These are phyloP conservation scores for Musa troglodytarum DNA, from an alignment of 176 grass and related monocot genomes.

Conservation along the genomic window DNA sequence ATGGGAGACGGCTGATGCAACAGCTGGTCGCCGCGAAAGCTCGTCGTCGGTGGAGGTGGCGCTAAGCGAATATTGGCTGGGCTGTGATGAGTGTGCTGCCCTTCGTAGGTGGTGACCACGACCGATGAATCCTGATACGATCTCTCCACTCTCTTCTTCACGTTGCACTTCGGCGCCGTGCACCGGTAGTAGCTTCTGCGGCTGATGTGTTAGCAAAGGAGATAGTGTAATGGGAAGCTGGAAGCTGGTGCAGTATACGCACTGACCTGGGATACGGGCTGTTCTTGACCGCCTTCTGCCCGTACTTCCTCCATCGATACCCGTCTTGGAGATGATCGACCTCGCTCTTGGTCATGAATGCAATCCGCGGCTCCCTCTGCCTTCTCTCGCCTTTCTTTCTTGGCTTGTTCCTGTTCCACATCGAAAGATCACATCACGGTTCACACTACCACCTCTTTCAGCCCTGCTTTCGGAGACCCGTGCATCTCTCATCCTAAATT, in stretches of 20 bases:
- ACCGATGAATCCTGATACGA: constrained; percentile 74
- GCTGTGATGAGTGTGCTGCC: constrained; percentile 79
- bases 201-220: no score
- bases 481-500: no score
- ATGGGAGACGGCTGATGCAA: neutral
- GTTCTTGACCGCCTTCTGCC: constrained; percentile 94
- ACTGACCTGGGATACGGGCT: constrained; percentile 25
- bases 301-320: constrained; percentile 92
- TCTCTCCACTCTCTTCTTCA: constrained; percentile 94
- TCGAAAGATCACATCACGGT: no score
- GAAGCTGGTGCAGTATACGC: no score
- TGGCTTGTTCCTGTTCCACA: neutral
- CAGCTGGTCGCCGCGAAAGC: neutral
- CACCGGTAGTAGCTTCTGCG: constrained; percentile 88
- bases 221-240: no score
- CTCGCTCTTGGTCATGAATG: constrained; percentile 14
- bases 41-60: neutral
- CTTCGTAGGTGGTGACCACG: constrained; percentile 94
- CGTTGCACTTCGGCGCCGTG: constrained; percentile 78
- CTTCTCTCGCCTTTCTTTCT: neutral
- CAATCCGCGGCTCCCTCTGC: constrained; percentile 1
- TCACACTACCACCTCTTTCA: no score
- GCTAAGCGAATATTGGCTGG: constrained; percentile 25
- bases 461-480: no score
- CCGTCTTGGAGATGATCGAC: constrained; percentile 54